Evolutionary conservation across 192 early-diverging fungal species (phyloP).

Genomic region (Phycomyces nitens): DNA sequence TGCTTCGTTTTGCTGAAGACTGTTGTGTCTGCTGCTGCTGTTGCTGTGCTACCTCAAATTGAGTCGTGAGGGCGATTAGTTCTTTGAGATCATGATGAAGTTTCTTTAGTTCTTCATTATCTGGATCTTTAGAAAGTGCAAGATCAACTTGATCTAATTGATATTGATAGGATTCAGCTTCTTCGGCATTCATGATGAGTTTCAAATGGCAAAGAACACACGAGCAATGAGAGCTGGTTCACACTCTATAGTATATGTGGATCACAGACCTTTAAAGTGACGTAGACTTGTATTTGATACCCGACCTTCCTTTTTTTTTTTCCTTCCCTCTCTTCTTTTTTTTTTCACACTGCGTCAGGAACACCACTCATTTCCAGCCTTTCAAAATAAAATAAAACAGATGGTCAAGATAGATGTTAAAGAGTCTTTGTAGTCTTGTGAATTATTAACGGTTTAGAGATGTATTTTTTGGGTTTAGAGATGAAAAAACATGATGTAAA

Average conservation of each 20-base stretch:
- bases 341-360: too few relatives aligned
- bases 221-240: neutral
- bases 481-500: too few relatives aligned
- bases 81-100: constrained; percentile 64
- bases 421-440: too few relatives aligned
- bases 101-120: constrained; percentile 64
- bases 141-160: constrained; percentile 71
- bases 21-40: constrained; percentile 15
- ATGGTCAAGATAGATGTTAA: too few relatives aligned
- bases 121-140: constrained; percentile 63
- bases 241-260: neutral
- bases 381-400: too few relatives aligned
- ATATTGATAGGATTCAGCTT: constrained; percentile 57
- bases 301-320: neutral
- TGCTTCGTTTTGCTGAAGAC: neutral
- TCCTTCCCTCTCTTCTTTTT: too few relatives aligned
- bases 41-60: constrained; percentile 37
- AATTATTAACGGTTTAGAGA: too few relatives aligned
- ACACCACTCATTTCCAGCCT: too few relatives aligned
- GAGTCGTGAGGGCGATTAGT: constrained; percentile 60
- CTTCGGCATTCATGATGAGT: constrained; percentile 43
- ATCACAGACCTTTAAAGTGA: neutral
- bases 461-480: too few relatives aligned
- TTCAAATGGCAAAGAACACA: constrained; percentile 2
- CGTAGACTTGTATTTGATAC: neutral